These are phyloP conservation scores for Alternaria triticimaculans DNA, from an alignment of 2,329 filamentous ascomycete genomes.

Conservation along the genomic window DNA sequence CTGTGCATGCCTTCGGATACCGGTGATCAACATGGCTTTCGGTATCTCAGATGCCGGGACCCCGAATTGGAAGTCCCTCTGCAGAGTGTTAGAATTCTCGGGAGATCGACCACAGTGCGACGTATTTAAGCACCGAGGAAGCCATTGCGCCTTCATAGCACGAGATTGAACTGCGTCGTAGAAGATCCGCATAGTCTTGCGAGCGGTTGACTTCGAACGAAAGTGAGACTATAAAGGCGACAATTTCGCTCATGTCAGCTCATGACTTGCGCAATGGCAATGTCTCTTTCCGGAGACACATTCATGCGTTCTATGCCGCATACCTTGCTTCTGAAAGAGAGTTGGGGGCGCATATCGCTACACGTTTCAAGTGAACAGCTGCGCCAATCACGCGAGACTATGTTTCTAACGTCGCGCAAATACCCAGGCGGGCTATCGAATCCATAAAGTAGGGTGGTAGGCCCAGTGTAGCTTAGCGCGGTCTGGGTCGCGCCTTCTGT, in stretches of 20 bases:
- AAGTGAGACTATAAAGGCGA: background rate
- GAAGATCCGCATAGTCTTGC: background rate
- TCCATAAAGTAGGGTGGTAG: slow-evolving; percentile 11
- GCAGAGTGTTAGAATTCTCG: background rate
- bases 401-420: slow-evolving; percentile 6
- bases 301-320: slow-evolving; percentile 1
- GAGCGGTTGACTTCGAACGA: background rate
- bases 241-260: background rate
- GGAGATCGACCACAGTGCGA: background rate
- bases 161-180: background rate
- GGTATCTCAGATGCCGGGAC: background rate
- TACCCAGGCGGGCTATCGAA: slow-evolving; percentile 9
- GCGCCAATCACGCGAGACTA: slow-evolving; percentile 16
- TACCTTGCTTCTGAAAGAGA: slow-evolving; percentile 7
- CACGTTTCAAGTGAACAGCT: slow-evolving; percentile 15
- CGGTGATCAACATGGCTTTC: background rate
- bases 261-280: background rate
- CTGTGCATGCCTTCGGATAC: background rate
- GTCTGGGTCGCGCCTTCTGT: slow-evolving; percentile 16
- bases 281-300: background rate
- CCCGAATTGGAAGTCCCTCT: background rate
- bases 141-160: background rate
- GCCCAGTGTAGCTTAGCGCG: slow-evolving; percentile 11
- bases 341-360: slow-evolving; percentile 12
- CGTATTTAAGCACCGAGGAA: background rate